phyloP scores from a whole-genome alignment of 2,329 filamentous ascomycete genomes.

The Leptographium galeiforme region DNA sequence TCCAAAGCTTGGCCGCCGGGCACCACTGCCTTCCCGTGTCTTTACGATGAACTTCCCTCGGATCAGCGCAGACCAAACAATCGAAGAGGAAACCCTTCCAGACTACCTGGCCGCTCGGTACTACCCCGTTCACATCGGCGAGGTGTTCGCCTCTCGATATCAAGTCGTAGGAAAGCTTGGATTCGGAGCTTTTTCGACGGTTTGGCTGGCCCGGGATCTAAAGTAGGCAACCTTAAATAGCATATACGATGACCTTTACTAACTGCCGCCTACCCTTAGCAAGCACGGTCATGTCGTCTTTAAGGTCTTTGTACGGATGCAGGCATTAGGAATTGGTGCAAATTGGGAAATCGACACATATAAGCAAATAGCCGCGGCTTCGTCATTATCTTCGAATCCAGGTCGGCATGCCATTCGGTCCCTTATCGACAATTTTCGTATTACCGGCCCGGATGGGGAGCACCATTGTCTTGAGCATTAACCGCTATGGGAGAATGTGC shows the following conservation, averaged over 20 bases:
- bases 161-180: conserved; percentile 28
- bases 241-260: too few relatives aligned
- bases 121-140: conserved; percentile 22
- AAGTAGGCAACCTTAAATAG: not conserved
- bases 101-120: conserved; percentile 17
- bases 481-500: not conserved
- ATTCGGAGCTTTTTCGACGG: conserved; percentile 25
- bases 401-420: not conserved
- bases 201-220: conserved; percentile 27
- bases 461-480: not conserved
- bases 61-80: not conserved
- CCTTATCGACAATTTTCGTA: not conserved
- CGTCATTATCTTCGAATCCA: not conserved
- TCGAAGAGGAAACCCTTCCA: conserved; percentile 17
- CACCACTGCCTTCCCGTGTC: not conserved
- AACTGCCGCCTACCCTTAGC: not conserved
- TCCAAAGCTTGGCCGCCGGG: not conserved
- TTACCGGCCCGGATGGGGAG: not conserved
- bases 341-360: not conserved
- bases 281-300: not conserved
- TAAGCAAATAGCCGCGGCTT: not conserved
- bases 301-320: not conserved
- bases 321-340: not conserved
- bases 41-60: not conserved
- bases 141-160: conserved; percentile 20